These are phyloP conservation scores for Vaccinium corymbosum DNA, from an alignment of 148 eudicot genomes.

Conservation along the genomic window DNA sequence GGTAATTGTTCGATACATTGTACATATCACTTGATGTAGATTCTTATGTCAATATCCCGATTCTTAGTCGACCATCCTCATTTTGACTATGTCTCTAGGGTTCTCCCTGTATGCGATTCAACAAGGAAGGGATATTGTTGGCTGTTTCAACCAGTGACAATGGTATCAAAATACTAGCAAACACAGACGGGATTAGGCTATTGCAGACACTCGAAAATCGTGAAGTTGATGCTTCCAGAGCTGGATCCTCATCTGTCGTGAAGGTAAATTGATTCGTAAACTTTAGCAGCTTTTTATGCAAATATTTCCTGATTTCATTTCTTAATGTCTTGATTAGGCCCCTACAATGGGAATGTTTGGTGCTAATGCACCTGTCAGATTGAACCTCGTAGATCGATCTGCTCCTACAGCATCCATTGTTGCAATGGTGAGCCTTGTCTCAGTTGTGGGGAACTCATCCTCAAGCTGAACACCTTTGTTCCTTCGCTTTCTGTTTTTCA, in stretches of 20 bases:
- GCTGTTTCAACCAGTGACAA: slow-evolving; percentile 84
- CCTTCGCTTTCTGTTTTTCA: neutral
- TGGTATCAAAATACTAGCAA: slow-evolving; percentile 84
- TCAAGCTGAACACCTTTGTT: neutral
- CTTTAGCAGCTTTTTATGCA: slow-evolving; percentile 5
- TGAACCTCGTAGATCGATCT: slow-evolving; percentile 59
- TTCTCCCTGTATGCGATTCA: slow-evolving; percentile 85
- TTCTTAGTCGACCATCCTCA: slow-evolving; percentile 15
- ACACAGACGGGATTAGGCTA: slow-evolving; percentile 59
- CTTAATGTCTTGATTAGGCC: slow-evolving; percentile 39
- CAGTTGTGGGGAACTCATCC: neutral
- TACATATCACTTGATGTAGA: neutral
- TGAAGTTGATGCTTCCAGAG: slow-evolving; percentile 64
- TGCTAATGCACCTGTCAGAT: slow-evolving; percentile 46
- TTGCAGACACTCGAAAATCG: slow-evolving; percentile 56
- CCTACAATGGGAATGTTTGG: slow-evolving; percentile 53
- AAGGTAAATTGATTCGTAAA: slow-evolving; percentile 43
- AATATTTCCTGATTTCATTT: neutral
- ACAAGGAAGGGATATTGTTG: slow-evolving; percentile 76
- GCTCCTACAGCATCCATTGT: slow-evolving; percentile 49
- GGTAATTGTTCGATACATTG: slow-evolving; percentile 35
- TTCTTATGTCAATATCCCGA: neutral
- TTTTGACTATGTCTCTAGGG: slow-evolving; percentile 41
- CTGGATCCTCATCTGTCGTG: slow-evolving; percentile 46
- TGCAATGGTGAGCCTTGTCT: slow-evolving; percentile 41